phyloP scores from a whole-genome alignment of 1,139 yeast genomes.

The Candida pseudoviswanathii region DNA sequence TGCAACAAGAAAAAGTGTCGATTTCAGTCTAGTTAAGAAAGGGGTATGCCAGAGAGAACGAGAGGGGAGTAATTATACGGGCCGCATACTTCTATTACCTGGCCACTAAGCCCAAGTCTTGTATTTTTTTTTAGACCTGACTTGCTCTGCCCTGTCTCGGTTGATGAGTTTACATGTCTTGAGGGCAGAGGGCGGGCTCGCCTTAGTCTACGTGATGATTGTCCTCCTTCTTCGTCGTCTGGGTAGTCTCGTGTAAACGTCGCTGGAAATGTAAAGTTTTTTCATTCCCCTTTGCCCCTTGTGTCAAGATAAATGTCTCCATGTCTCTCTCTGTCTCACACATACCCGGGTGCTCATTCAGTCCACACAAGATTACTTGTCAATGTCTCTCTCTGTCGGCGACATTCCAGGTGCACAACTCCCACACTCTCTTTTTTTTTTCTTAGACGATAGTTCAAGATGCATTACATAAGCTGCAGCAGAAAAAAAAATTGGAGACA shows the following conservation, averaged over 20 bases:
- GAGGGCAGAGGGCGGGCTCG: no score
- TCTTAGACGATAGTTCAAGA: background rate
- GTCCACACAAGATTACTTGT: background rate
- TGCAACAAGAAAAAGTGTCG: background rate
- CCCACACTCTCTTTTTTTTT: background rate
- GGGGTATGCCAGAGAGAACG: background rate
- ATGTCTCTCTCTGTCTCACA: background rate
- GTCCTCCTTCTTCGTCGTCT: no score
- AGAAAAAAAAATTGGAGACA: background rate
- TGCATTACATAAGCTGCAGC: background rate
- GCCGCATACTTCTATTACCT: no score
- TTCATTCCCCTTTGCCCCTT: background rate
- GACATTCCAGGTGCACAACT: background rate
- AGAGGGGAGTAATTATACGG: background rate
- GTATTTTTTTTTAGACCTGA: no score
- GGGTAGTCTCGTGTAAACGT: background rate
- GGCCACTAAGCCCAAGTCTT: no score
- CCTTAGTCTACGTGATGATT: no score
- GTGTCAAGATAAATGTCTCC: slow-evolving; percentile 2
- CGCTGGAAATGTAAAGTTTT: no score
- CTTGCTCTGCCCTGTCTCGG: no score
- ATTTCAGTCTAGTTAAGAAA: slow-evolving; percentile 2
- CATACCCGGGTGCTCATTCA: background rate
- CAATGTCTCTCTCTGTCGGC: slow-evolving; percentile 1
- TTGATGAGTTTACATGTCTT: no score